phyloP scores from a whole-genome alignment of 2,329 filamentous ascomycete species.

The Aspergillus aculeatinus region DNA sequence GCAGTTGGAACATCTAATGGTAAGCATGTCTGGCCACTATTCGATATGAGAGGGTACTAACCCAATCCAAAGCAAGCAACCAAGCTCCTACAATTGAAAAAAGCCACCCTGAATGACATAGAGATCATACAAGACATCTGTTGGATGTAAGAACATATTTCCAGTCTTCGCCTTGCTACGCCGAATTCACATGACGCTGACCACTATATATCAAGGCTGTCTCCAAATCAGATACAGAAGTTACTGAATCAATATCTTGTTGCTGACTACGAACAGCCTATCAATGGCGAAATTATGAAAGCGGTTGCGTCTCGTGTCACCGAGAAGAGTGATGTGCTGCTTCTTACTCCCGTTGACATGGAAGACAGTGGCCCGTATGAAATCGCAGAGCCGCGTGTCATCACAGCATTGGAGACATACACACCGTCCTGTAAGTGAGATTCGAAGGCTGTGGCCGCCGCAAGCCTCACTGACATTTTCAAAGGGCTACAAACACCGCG shows the following conservation, averaged over 20 bases:
- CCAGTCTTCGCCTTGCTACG: not conserved
- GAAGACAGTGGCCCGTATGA: slow-evolving; percentile 98
- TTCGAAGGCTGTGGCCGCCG: not conserved
- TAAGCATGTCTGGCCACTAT: slow-evolving; percentile 40
- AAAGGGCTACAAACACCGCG: slow-evolving; percentile 92
- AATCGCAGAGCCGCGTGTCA: slow-evolving; percentile 93
- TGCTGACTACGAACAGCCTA: slow-evolving; percentile 97
- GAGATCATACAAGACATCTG: slow-evolving; percentile 99
- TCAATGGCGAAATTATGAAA: slow-evolving; percentile 99
- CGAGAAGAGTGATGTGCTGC: slow-evolving; percentile 94
- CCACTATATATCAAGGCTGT: slow-evolving; percentile 62
- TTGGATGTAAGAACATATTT: slow-evolving; percentile 77
- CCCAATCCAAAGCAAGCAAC: slow-evolving; percentile 73
- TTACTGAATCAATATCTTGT: slow-evolving; percentile 97
- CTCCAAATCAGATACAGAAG: slow-evolving; percentile 98
- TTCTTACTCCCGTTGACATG: slow-evolving; percentile 95
- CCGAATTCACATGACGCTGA: slow-evolving; percentile 6
- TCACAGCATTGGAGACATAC: slow-evolving; percentile 95
- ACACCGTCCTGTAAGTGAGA: slow-evolving; percentile 83
- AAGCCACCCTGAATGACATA: slow-evolving; percentile 97
- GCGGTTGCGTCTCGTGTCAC: slow-evolving; percentile 94
- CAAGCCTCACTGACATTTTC: slow-evolving; percentile 31
- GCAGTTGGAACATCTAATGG: slow-evolving; percentile 97
- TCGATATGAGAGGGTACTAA: slow-evolving; percentile 12
- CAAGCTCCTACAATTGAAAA: slow-evolving; percentile 96